Evolutionary conservation across 148 eudicot species (phyloP).

Genomic region (Camellia sinensis): DNA sequence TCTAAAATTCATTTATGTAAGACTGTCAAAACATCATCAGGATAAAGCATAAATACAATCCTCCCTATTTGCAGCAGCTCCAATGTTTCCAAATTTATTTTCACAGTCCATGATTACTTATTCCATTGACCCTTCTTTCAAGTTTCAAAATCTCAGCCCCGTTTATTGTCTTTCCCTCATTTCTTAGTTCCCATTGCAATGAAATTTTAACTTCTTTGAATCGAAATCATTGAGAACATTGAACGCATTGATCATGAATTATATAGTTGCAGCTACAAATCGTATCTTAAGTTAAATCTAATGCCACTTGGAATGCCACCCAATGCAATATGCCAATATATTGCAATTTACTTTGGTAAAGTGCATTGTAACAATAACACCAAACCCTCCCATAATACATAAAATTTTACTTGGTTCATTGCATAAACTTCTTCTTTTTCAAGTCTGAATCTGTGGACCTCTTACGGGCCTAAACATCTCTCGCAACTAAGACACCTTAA

Average conservation of each 20-base stretch:
- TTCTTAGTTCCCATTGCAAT: not conserved
- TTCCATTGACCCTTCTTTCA: not conserved
- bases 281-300: not conserved
- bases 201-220: not conserved
- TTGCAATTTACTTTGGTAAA: not conserved
- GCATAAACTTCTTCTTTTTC: not conserved
- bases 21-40: not conserved
- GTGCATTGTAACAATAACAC: not conserved
- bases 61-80: not conserved
- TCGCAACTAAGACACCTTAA: not conserved
- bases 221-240: constrained; percentile 2
- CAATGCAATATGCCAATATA: not conserved
- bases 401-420: not conserved
- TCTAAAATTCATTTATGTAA: not conserved
- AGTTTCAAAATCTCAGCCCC: not conserved
- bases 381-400: not conserved
- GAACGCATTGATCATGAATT: not conserved
- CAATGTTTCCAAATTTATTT: not conserved
- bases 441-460: not conserved
- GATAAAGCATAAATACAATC: not conserved
- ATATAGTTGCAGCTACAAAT: not conserved
- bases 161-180: not conserved
- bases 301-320: not conserved
- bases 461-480: not conserved
- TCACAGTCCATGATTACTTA: no score